phyloP scores from a whole-genome alignment of 106 monocot species.

The Cymbidium sinense region DNA sequence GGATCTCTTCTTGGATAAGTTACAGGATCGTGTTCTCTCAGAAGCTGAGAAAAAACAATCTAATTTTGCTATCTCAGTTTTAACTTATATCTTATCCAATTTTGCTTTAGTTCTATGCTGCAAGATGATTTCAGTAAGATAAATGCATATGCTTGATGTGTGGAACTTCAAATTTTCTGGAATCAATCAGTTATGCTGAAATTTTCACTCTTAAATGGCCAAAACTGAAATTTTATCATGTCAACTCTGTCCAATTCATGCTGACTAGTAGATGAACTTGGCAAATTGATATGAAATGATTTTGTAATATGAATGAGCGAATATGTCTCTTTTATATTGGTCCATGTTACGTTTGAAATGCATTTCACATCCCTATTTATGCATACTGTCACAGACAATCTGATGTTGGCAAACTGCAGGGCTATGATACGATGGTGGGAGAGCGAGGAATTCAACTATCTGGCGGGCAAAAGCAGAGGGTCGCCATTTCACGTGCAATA shows the following conservation, averaged over 20 bases:
- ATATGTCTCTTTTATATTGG: too few species aligned
- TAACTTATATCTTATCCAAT: background rate
- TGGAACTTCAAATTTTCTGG: background rate
- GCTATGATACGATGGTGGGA: slow-evolving; percentile 11
- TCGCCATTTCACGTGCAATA: slow-evolving; percentile 15
- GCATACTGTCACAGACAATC: background rate
- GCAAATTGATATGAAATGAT: too few species aligned
- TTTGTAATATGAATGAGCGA: too few species aligned
- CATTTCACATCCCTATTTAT: background rate
- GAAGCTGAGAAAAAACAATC: background rate
- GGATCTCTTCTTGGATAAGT: background rate
- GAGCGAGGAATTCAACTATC: slow-evolving; percentile 16
- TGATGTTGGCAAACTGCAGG: background rate
- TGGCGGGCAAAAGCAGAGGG: slow-evolving; percentile 17
- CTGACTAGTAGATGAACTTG: too few species aligned
- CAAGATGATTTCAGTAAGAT: background rate
- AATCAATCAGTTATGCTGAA: too few species aligned
- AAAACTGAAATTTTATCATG: too few species aligned
- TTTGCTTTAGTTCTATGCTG: background rate
- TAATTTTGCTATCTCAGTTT: background rate
- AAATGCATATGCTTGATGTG: background rate
- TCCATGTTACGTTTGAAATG: background rate
- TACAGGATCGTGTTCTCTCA: background rate
- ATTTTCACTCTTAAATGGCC: too few species aligned
- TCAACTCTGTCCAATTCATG: too few species aligned